Evolutionary conservation across 805 yeast genomes (phyloP), one percentile per base, ranked within the genome.

Genomic region (Myxozyma neglecta): DNA sequence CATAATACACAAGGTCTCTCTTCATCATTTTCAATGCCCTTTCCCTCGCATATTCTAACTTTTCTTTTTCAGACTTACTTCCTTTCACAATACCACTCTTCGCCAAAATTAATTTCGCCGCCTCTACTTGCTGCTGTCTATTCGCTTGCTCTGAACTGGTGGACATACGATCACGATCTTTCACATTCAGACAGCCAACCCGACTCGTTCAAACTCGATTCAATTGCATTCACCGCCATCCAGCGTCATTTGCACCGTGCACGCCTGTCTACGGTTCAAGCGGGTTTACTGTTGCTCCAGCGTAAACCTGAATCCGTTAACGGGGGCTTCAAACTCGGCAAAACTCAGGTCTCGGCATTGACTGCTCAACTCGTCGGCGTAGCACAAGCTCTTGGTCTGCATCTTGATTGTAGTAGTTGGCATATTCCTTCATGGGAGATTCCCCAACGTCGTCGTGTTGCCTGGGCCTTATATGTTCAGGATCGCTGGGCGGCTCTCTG

Each of bases 241-340:
- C 64, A 67, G 32, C 55, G 64, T 10, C 64, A 59, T 39, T 49
- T 69, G 14, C 63, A 63, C 18, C 60, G 70, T 78, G 65, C 76
- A 1, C 72, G 76, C 37, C 68, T 76, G 34, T 73, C 79, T 3
- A 73, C 75, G 0, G 68, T 76, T 13, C 80, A 77, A 56, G 77
- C 75, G 1, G 70, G 76, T 14, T 57, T 76, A 16, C 63, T 77
- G 10, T 56, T 77, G 69, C 61, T 69, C 20, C 72, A 69, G 59
- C 64, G 66, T 20, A 62, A 58, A 24, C 59, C 68, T 6, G 65
- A 57, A 29, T 42, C 65, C 13, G 48, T 58, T 6, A 32, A 50
- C 8, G 66, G 66, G 6, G 63, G 66, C 11, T 42, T 63, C 42
- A 53, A 37, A 1, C 39, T 56, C 35, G 63, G 65, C 14, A 55